phyloP scores from a whole-genome alignment of 2,329 filamentous ascomycete species.

The Pseudocercospora musae region DNA sequence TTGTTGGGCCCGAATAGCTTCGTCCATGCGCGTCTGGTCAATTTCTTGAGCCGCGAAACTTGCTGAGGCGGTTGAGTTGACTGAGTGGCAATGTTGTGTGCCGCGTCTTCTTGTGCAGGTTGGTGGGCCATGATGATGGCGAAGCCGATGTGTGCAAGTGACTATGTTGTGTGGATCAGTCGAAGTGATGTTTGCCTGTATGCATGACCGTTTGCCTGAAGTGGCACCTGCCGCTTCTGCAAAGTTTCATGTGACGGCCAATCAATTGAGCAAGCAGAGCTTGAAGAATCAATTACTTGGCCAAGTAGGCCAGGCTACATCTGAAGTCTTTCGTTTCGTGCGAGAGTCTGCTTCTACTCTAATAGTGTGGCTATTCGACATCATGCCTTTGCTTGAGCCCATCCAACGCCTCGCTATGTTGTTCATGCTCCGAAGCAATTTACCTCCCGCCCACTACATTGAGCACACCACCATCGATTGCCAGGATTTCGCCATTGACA shows the following conservation, averaged over 20 bases:
- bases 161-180: neutral
- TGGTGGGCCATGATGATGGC: neutral
- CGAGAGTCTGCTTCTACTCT: neutral
- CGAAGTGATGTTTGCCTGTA: neutral
- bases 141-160: neutral
- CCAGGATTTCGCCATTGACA: constrained; percentile 50
- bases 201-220: neutral
- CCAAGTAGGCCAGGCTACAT: neutral
- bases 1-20: neutral
- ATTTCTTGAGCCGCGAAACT: neutral
- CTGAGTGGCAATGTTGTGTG: neutral
- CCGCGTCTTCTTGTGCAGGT: neutral
- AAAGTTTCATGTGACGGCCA: neutral
- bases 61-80: neutral
- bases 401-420: neutral
- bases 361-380: neutral
- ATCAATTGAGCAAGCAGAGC: neutral
- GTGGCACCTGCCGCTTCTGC: neutral
- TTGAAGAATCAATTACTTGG: neutral
- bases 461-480: constrained; percentile 50
- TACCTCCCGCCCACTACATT: constrained; percentile 41
- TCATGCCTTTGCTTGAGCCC: neutral
- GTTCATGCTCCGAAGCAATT: neutral
- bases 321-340: neutral
- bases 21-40: neutral